Evolutionary conservation across 148 eudicot species (phyloP), one percentile per base, ranked within the genome.

Genomic region (Vaccinium macrocarpon): DNA sequence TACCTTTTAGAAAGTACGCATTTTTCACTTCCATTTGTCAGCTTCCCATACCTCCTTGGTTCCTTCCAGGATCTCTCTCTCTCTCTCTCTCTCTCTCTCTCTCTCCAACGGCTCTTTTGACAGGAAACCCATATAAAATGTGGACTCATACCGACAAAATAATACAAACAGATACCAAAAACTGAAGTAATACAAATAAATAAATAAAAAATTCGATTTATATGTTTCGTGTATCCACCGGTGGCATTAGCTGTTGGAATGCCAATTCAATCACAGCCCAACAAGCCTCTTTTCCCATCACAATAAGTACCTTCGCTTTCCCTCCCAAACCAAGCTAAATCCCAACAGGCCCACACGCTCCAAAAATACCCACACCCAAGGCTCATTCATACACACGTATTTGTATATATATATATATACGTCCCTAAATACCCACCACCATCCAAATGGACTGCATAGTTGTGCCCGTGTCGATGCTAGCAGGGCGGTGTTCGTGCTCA

Each of bases 401-500:
- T 9, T 12, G 35, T 32, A 32, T 32, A 32, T 32, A 32, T 32
- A 32, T n/a, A 61, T n/a, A 62, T 18, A 16, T 8, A 57, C n/a
- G 62, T 18, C 6, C n/a, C 11, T 0, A 1, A 6, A 38, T 15
- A 73, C 14, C 42, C 77, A 73, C 9, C 6, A 1, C 10, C 38
- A 12, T 19, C 56, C 32, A 32, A 32, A 89, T 91, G 93, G 91
- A 83, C 29, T 91, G 93, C 83, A 72, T 91, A 68, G 87, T 82
- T 27, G 70, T 82, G 62, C 93, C 93, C 4, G 92, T 89, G 8
- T 86, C 88, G 4, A 84, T 86, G 50, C 71, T 91, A 5, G 70
- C 78, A 53, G 80, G 89, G 79, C 83, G 91, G 77, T 88, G 88
- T 57, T 89, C 89, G 2, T 85, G 88, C 88, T 86, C 90, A 29